Evolutionary conservation across 2,329 filamentous ascomycete species (phyloP), one percentile per base, ranked within the genome.

Genomic region (Aspergillus amoenus): DNA sequence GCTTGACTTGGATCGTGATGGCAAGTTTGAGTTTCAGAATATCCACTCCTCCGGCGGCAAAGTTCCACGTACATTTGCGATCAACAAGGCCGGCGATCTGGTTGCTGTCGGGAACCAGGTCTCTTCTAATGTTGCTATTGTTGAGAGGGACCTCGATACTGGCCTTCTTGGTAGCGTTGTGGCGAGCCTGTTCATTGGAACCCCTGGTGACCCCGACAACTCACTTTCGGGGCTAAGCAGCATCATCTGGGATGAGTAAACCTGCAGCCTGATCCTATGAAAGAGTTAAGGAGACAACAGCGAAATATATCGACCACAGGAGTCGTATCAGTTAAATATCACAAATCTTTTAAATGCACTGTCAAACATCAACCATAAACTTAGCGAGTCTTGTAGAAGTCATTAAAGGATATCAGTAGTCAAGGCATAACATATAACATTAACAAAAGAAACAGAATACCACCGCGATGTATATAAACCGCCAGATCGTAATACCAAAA

Each of bases 21-120:
- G 87, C 6, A 76, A 72, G 1, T 77, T 91, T 24, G 72, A 67
- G 0, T 80, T 84, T 55, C 69, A 84, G 3, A 82, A 88, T 64
- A 78, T 85, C 27, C 81, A 81, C n/a, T 79, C 88, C 0, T 82
- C 85, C 0, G 87, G 87, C 48, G 90, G 90, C 2, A 71, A 75
- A 7, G 82, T 80, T 55, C 89, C 90, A 0, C 81, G 89, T 21
- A 87, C 88, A 41, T 88, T 90, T 70, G 82, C 81, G 50, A 73
- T 90, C 56, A 91, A 88, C 71, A 80, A 79, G 60, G 82, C 80
- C 11, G 89, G 88, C 1, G 80, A 80, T 54, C 73, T 88, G 57
- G 74, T 91, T 3, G 88, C 86, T 1, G 83, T 91, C 27, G 88
- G 82, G 0, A 78, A 89, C 61, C 87, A 91, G 73, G 73, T 74